A percentile compares a stretch with the other conserved stretches of the same genome.
Conservation (phyloP, 2,329 filamentous ascomycete species). For the Xylaria polymorpha region DNA sequence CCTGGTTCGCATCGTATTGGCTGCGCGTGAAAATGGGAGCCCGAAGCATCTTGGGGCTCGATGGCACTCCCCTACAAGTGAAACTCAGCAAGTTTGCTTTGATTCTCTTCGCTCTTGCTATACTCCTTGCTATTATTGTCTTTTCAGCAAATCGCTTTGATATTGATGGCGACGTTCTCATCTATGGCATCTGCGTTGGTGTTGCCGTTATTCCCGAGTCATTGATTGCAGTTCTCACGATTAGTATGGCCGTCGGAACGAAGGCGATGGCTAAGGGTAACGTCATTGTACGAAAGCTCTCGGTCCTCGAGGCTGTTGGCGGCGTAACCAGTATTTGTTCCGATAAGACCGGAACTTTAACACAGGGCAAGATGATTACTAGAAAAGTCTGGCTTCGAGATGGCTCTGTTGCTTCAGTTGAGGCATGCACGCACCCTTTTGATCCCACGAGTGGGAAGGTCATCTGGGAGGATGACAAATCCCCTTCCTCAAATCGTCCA, state of each 20-base stretch:
- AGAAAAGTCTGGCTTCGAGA: slow-evolving; percentile 70
- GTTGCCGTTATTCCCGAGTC: slow-evolving; percentile 66
- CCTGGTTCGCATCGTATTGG: slow-evolving; percentile 57
- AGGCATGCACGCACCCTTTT: slow-evolving; percentile 67
- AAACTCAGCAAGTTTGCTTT: slow-evolving; percentile 89
- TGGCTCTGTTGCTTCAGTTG: slow-evolving; percentile 63
- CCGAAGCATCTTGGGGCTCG: slow-evolving; percentile 69
- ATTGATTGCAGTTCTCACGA: slow-evolving; percentile 71
- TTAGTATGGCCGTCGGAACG: slow-evolving; percentile 69
- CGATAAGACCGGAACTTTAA: slow-evolving; percentile 76
- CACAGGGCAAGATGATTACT: slow-evolving; percentile 74
- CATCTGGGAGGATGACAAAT: slow-evolving; percentile 55
- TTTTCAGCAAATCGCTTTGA: slow-evolving; percentile 68
- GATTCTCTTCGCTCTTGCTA: slow-evolving; percentile 78
- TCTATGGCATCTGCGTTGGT: slow-evolving; percentile 63
- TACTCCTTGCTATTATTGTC: slow-evolving; percentile 70
- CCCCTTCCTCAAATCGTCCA: slow-evolving; percentile 39
- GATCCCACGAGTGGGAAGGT: slow-evolving; percentile 69
- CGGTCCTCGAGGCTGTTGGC: slow-evolving; percentile 73
- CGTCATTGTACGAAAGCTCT: slow-evolving; percentile 69
- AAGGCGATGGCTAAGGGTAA: slow-evolving; percentile 66
- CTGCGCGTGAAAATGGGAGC: slow-evolving; percentile 56
- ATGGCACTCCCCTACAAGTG: slow-evolving; percentile 85
- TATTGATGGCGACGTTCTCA: slow-evolving; percentile 66
- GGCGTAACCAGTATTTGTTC: slow-evolving; percentile 78